Conservation (phyloP, 441 rosid species). For the Dalechampia spathulata region DNA sequence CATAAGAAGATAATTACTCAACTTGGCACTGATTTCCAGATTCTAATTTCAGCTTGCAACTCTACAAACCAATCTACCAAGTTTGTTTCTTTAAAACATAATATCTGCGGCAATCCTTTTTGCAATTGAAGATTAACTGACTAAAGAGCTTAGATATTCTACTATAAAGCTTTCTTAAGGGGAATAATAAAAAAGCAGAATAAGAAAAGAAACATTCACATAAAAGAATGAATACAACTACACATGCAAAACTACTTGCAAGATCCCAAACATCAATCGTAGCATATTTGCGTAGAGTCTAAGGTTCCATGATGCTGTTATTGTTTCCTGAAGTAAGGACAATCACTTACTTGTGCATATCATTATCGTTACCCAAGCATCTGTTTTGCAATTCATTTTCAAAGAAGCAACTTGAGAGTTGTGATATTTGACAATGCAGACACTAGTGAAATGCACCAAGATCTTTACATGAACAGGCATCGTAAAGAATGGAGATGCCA, state of each 20-base stretch:
- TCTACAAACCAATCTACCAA: neutral
- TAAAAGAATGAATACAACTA: neutral
- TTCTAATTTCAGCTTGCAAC: neutral
- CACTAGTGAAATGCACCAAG: neutral
- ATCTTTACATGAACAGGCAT: neutral
- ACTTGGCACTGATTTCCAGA: neutral
- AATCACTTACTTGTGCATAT: conserved; percentile 54
- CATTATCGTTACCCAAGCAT: conserved; percentile 32
- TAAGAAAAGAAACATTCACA: neutral
- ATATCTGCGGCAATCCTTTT: neutral
- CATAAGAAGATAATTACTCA: too few relatives aligned
- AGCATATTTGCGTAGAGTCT: neutral
- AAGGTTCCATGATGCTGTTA: neutral
- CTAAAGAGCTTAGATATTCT: neutral
- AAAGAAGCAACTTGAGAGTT: neutral
- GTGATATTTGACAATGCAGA: neutral
- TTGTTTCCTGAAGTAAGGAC: neutral
- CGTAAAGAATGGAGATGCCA: neutral
- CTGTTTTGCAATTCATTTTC: neutral
- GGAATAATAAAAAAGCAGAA: neutral
- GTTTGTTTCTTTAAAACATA: neutral
- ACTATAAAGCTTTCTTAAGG: neutral
- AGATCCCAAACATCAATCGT: conserved; percentile 3
- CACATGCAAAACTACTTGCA: too few relatives aligned
- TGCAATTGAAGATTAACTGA: neutral